Base-by-base conservation (phyloP, 169 alveolate genomes). In the Plasmodium vinckei region DNA sequence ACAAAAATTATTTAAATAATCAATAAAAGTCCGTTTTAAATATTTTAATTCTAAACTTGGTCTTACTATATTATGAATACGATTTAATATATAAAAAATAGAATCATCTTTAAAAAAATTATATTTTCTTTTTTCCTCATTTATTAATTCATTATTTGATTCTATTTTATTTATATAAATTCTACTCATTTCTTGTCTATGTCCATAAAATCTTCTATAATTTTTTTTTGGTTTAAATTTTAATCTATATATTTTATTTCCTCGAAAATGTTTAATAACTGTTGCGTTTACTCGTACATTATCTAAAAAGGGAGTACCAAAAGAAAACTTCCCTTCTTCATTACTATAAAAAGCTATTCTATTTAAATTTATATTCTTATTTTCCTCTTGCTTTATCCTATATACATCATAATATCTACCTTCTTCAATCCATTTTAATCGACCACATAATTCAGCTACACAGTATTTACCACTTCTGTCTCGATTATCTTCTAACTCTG, bases 361-460 rank as follows among this genome's bases (percentile, higher is more conserved):
- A 92, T 92, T 91, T 39, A 95, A 89, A 60, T 86, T 71, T 15
- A 95, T 87, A 27, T 64, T 86, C 70, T 90, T 82, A 17, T 97
- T 97, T 49, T 84, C 96, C 60, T 92, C 93, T 69, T 94, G 97
- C 19, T 94, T 94, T 10, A 95, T 63, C 54, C 97, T 89, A 75
- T 92, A 87, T 23, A 95, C 95, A 69, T 95, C 97, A 90, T 95
- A 95, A 88, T 86, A 95, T 49, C 97, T 57, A 39, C 97, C 97
- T 68, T 90, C 88, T 67, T 95, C 97, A 64, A 95, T 56, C 97
- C 97, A 93, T 69, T 94, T 25, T 57, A 95, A 95, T 13, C 65
- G 79, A 13, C 97, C 97, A 44, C 96, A 93, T 51, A 95, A 88
- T 60, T 93, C 94, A 19, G 92, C 96, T 23, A 95, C 87, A 33